Base-by-base conservation (phyloP, 208 protist species). In the Balamuthia mandrillaris region DNA sequence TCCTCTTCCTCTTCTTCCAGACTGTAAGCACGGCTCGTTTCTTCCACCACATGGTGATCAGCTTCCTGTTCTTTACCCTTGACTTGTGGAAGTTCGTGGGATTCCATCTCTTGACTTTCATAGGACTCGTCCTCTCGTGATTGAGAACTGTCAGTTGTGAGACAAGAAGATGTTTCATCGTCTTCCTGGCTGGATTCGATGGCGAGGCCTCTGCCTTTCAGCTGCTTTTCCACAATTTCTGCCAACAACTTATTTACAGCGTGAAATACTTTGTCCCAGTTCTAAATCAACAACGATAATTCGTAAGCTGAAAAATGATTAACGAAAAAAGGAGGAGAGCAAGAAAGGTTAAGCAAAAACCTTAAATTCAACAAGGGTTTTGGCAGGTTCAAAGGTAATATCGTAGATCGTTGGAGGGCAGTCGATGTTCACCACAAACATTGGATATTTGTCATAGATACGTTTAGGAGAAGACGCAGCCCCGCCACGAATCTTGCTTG, bases 391-490 rank as follows among this genome's bases (percentile, higher is more conserved):
- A 0, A 60, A 35, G 2, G 70, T 60, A 12, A 60, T 35, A 33
- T 79, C 70, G 14, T 79, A 79, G 10, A 16, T 31, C 24, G 42
- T 24, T 0, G 47, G 45, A 1, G 70, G 70, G 12, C 70, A 79
- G 12, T 24, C 24, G 12, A 79, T 39, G 31, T 79, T 49, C n/a
- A 79, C 12, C 47, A 79, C n/a, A 35, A 60, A 79, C 29, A 79
- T 31, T 6, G 70, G 37, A 37, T 60, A 79, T n/a, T 60, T 79
- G 70, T 79, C 60, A 49, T 44, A 60, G 29, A 79, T 60, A 31
- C 7, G 18, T 35, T 79, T 79, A 1, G 70, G n/a, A n/a, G n/a
- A n/a, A n/a, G n/a, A n/a, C n/a, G n/a, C 70, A 27, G 54, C 70
- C 6, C 21, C 70, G 12, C 60, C 70, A 14, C 31, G 47, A 29